Percentiles rank a stretch among this genome's conserved stretches.
Conservation (phyloP, 805 yeast species). For the Spencermartinsiella europaea region DNA sequence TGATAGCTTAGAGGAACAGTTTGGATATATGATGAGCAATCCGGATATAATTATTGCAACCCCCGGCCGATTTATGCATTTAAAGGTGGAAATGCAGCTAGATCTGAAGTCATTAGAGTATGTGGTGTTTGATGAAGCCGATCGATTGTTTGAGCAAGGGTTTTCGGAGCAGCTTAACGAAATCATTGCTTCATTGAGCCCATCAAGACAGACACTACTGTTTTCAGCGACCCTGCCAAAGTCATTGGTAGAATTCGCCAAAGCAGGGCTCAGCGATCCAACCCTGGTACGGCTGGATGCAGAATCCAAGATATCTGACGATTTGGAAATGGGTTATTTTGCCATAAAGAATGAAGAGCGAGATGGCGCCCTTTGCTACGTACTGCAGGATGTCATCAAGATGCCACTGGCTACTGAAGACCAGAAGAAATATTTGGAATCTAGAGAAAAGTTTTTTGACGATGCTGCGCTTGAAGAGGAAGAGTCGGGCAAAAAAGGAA, state of each 20-base stretch:
- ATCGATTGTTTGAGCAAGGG: conserved; percentile 93
- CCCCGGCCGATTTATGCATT: conserved; percentile 94
- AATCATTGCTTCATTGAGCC: conserved; percentile 74
- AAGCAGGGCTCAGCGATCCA: conserved; percentile 92
- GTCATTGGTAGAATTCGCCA: conserved; percentile 91
- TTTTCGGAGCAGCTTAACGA: conserved; percentile 91
- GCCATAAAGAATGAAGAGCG: conserved; percentile 78
- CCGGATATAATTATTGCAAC: conserved; percentile 96
- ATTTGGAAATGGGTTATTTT: conserved; percentile 84
- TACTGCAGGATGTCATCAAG: conserved; percentile 80
- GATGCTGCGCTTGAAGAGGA: conserved; percentile 51
- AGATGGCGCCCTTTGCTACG: conserved; percentile 74
- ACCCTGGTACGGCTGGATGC: conserved; percentile 89
- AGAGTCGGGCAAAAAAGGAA: conserved; percentile 29
- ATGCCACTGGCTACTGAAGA: conserved; percentile 76
- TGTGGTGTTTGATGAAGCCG: conserved; percentile 96
- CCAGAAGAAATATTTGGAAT: conserved; percentile 49
- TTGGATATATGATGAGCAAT: conserved; percentile 82
- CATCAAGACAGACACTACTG: conserved; percentile 77
- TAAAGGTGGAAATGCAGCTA: conserved; percentile 90
- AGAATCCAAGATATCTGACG: conserved; percentile 84
- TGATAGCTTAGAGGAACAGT: conserved; percentile 96
- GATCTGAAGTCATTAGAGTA: conserved; percentile 81
- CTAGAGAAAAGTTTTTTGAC: conserved; percentile 34
- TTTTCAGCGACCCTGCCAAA: conserved; percentile 95